Base-by-base conservation (phyloP, 169 alveolate genomes). In the Eimeria acervulina region DNA sequence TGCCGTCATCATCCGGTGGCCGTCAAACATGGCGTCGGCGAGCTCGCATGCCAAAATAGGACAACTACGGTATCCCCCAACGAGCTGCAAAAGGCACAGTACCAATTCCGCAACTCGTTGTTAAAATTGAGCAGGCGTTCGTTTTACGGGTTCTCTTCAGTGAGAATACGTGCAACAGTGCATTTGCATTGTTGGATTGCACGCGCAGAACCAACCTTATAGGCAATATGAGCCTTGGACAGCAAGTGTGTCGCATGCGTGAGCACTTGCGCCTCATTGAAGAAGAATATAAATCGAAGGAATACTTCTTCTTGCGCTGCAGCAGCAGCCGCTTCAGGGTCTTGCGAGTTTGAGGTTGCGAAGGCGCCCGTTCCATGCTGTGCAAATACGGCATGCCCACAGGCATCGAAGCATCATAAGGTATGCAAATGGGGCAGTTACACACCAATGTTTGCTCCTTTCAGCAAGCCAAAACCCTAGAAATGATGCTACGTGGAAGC, bases 11-110 rank as follows among this genome's bases (percentile, higher is more conserved):
- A 94, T 66, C 55, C 94, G 88, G 36, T 84, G 90, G 80, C 96
- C 76, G 52, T 83, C 96, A 72, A 94, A 94, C 84, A 94, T 74
- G 21, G 96, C 96, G 40, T 94, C 96, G 63, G 96, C 96, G 68
- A 94, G 89, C 89, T 94, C 94, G 68, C 96, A 94, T n/a, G 96
- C 96, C 55, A 94, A 63, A 28, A 68, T 72, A 23, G 96, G 96
- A 36, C 96, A 94, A 38, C 81, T 78, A 47, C 96, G 93, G 61
- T 76, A 44, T 63, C 96, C 96, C 1, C 96, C 94, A 6, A 81
- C 90, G 47, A 81, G 83, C 94, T 84, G 96, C 31, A 52, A 21
- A 52, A n/a, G 52, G 81, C 95, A 91, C 52, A 15, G 52, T 36
- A 72, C 83, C 51, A 12, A 36, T 28, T 36, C 19, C 28, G n/a